Conservation (phyloP, 2,329 filamentous ascomycete genomes). For the Atkinsonella texensis region DNA sequence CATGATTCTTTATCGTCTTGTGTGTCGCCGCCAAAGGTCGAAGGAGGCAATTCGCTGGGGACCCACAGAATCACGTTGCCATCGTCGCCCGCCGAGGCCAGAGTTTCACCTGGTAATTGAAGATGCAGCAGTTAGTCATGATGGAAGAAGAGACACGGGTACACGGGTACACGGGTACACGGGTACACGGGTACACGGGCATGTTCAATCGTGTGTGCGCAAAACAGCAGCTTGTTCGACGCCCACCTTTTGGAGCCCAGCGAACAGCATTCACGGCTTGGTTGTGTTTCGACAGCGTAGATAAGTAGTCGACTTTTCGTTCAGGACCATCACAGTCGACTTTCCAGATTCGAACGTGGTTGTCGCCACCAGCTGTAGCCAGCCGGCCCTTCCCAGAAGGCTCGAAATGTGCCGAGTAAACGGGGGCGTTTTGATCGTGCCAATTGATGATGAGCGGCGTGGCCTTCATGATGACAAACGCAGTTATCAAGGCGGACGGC, state of each 20-base stretch:
- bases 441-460: slow-evolving; percentile 94
- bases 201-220: background rate
- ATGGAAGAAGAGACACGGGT: background rate
- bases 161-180: too few relatives aligned
- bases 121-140: slow-evolving; percentile 2
- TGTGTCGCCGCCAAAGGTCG: slow-evolving; percentile 67
- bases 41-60: slow-evolving; percentile 62
- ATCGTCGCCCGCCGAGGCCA: slow-evolving; percentile 93
- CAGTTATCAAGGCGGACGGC: slow-evolving; percentile 14
- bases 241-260: slow-evolving; percentile 81
- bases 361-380: slow-evolving; percentile 90
- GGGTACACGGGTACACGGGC: too few relatives aligned
- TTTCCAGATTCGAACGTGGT: slow-evolving; percentile 92
- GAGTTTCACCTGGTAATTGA: slow-evolving; percentile 58
- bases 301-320: slow-evolving; percentile 80
- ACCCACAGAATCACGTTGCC: slow-evolving; percentile 97
- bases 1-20: slow-evolving; percentile 93
- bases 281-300: slow-evolving; percentile 84
- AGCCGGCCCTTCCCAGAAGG: slow-evolving; percentile 81
- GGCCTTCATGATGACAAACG: slow-evolving; percentile 67
- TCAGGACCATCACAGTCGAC: slow-evolving; percentile 77
- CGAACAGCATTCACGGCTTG: slow-evolving; percentile 97
- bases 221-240: background rate
- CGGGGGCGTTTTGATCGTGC: slow-evolving; percentile 94
- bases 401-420: slow-evolving; percentile 97